These are phyloP conservation scores for Cicer judaicum DNA, from an alignment of 306 rosid genomes.

Conservation along the genomic window DNA sequence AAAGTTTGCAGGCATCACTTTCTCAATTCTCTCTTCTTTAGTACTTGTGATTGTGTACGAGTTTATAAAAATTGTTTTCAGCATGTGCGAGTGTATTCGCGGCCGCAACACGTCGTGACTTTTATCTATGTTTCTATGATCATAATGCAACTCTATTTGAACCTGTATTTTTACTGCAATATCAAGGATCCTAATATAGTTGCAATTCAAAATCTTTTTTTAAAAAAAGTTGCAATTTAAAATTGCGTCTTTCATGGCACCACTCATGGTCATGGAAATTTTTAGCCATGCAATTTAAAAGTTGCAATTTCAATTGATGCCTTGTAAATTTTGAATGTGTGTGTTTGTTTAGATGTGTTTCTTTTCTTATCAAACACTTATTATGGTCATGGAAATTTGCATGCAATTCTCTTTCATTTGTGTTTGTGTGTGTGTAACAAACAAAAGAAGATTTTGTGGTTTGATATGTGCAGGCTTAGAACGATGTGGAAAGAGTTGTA, in stretches of 20 bases:
- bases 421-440: background rate
- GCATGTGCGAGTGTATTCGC: too few species aligned
- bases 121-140: background rate
- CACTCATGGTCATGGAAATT: too few species aligned
- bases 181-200: too few species aligned
- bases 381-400: too few species aligned
- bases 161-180: too few species aligned
- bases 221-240: background rate
- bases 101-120: background rate
- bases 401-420: background rate
- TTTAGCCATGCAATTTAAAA: too few species aligned
- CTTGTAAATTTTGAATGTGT: too few species aligned
- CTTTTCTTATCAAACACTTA: too few species aligned
- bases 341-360: too few species aligned
- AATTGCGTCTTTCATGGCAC: background rate
- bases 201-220: too few species aligned
- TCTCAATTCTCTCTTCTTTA: conserved; percentile 10
- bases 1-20: conserved; percentile 63
- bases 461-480: conserved; percentile 58
- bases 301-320: too few species aligned
- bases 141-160: background rate
- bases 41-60: background rate
- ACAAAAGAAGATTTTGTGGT: background rate
- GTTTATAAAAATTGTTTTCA: too few species aligned
- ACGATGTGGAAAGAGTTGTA: conserved; percentile 92